A percentile compares a stretch with the other conserved stretches of the same genome.
These are phyloP conservation scores for Stachybotrys elegans DNA, from an alignment of 2,329 filamentous ascomycete species.

Conservation along the genomic window DNA sequence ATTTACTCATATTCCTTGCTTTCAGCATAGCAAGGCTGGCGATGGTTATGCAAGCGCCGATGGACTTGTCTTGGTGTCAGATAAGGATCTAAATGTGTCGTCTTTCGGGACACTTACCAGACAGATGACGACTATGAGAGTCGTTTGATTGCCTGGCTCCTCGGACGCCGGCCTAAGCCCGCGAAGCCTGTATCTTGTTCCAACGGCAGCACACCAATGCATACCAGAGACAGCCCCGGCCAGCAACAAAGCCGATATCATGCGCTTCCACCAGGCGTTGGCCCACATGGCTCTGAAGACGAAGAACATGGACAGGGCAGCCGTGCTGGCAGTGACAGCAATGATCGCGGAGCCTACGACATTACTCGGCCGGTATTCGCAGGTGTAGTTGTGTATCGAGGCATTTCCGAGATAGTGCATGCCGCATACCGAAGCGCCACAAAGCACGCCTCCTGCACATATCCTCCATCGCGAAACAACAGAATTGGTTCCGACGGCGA, in stretches of 20 bases:
- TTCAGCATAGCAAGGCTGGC: slow-evolving; percentile 50
- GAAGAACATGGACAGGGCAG: slow-evolving; percentile 73
- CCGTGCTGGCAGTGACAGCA: slow-evolving; percentile 64
- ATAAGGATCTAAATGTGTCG: no score
- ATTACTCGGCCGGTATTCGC: slow-evolving; percentile 53
- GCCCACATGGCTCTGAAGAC: slow-evolving; percentile 72
- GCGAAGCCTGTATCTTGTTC: slow-evolving; percentile 61
- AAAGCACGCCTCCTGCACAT: slow-evolving; percentile 59
- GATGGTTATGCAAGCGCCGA: slow-evolving; percentile 57
- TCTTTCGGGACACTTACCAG: slow-evolving; percentile 44
- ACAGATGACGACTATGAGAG: slow-evolving; percentile 68
- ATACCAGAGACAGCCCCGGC: slow-evolving; percentile 75
- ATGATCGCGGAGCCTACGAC: slow-evolving; percentile 68
- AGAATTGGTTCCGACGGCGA: slow-evolving; percentile 58
- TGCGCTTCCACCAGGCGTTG: slow-evolving; percentile 71
- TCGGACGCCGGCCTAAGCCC: slow-evolving; percentile 28
- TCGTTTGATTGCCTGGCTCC: slow-evolving; percentile 53
- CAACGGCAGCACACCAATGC: slow-evolving; percentile 77
- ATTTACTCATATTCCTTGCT: slow-evolving; percentile 46
- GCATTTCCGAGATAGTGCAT: slow-evolving; percentile 90
- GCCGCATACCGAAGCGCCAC: slow-evolving; percentile 70
- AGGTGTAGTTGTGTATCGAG: slow-evolving; percentile 71
- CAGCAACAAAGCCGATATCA: slow-evolving; percentile 60
- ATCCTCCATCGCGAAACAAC: slow-evolving; percentile 54
- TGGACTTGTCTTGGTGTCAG: slow-evolving; percentile 40